Conservation (phyloP, 345 rosid genomes). For the Camelina sativa region DNA sequence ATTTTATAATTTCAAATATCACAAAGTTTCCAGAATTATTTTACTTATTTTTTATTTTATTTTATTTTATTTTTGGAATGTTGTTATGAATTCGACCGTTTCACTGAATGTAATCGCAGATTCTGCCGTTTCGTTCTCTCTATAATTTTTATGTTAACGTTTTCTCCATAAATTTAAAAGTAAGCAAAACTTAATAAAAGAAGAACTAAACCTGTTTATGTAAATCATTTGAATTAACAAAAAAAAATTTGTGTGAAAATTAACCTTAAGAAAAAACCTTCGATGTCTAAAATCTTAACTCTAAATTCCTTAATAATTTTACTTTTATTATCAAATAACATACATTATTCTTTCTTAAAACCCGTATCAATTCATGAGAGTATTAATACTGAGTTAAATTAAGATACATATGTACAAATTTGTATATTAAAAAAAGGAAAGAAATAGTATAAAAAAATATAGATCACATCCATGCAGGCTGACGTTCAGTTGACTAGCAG, state of each 20-base stretch:
- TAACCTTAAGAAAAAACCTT: too few relatives aligned
- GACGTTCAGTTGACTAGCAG: slow-evolving; percentile 73
- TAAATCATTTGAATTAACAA: background rate
- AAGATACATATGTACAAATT: background rate
- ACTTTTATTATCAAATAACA: too few relatives aligned
- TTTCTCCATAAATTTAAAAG: background rate
- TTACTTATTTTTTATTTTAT: too few relatives aligned
- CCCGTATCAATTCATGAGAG: too few relatives aligned
- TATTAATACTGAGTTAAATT: too few relatives aligned
- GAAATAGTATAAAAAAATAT: background rate
- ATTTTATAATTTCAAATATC: too few relatives aligned
- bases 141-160: background rate
- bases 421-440: background rate
- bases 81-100: background rate
- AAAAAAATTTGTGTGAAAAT: too few relatives aligned
- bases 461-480: slow-evolving; percentile 70
- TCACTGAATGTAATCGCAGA: background rate
- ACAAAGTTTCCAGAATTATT: too few relatives aligned
- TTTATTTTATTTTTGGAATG: background rate
- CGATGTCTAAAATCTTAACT: background rate
- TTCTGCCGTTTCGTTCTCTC: background rate
- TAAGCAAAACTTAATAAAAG: background rate
- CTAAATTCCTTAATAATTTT: too few relatives aligned
- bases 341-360: too few relatives aligned
- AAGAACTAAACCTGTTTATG: background rate